Base-by-base conservation (phyloP, 768 basidiomycete species). In the Boletus eberwhitei region DNA sequence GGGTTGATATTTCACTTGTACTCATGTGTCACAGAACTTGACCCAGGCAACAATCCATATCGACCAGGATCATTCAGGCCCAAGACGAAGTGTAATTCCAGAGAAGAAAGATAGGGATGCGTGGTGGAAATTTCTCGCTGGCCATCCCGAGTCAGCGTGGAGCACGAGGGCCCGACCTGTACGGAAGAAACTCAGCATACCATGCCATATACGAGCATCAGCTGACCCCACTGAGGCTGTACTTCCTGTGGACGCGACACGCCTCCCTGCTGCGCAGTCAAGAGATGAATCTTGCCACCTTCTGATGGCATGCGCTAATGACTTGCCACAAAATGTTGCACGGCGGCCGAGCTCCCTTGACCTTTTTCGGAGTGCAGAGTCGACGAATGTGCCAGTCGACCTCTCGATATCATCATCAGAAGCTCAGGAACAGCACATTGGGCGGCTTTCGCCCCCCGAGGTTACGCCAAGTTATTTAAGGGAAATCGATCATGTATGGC, bases 71-170 rank as follows among this genome's bases (percentile, higher is more conserved):
- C 52, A 22, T 29, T n/a, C 52, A 11, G 40, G 47, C 36, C 29
- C 57, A 46, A 36, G 36, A 34, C 68, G 56, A 16, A 78, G 72
- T 57, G 53, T 77, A 39, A 78, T 90, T 56, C 90, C 90, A 24
- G 85, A 87, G 47, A 85, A 79, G 65, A 84, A 80, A 64, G 83
- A 88, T 54, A 78, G 90, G 52, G 86, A 89, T 58, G 70, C 75
- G 17, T 93, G 90, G 90, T 92, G 90, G 90, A 78, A 79, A 16
- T 93, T 85, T 59, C 70, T 93, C 6, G 74, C 81, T 42, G 90
- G 89, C 34, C 75, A 75, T 59, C 84, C 87, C n/a, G 80, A 83
- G 63, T 75, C 77, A 32, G 82, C 80, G 39, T 91, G 89, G 89
- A 79, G 78, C 63, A 76, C 79, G 21, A 67, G 49, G 37, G 63